phyloP scores from a whole-genome alignment of 495 filamentous ascomycete genomes.

The Talaromyces trachyspermus region DNA sequence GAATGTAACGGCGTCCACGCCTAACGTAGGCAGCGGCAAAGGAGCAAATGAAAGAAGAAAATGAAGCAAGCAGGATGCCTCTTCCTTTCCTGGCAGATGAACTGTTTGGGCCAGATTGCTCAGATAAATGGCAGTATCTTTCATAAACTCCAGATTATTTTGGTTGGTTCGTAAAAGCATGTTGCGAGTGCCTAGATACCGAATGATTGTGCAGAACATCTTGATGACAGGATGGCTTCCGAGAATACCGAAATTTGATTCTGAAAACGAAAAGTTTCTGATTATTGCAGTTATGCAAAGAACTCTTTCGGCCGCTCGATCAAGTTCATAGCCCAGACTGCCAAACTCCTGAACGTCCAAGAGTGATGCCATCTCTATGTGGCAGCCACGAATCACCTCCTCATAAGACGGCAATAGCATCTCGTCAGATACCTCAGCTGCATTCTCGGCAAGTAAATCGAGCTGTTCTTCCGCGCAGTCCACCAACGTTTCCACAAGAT shows the following conservation, averaged over 20 bases:
- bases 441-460: constrained; percentile 69
- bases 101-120: constrained; percentile 79
- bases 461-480: constrained; percentile 87
- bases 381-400: constrained; percentile 71
- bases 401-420: constrained; percentile 79
- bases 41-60: constrained; percentile 90
- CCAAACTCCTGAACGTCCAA: constrained; percentile 68
- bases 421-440: constrained; percentile 74
- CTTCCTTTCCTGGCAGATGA: constrained; percentile 78
- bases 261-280: constrained; percentile 83
- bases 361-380: constrained; percentile 59
- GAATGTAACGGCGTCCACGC: constrained; percentile 61
- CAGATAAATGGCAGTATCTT: constrained; percentile 81
- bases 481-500: constrained; percentile 77
- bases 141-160: constrained; percentile 93
- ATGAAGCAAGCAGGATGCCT: constrained; percentile 77
- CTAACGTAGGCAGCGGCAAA: constrained; percentile 45
- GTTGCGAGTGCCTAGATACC: constrained; percentile 83
- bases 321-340: constrained; percentile 70
- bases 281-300: constrained; percentile 89
- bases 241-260: constrained; percentile 63
- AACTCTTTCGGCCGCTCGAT: constrained; percentile 77
- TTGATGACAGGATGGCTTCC: constrained; percentile 69
- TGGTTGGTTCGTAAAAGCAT: constrained; percentile 70
- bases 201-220: constrained; percentile 72